Percentiles rank a stretch among this genome's conserved stretches.
These are phyloP conservation scores for Malassezia sympodialis DNA, from an alignment of 1,284 basidiomycete species.

Conservation along the genomic window DNA sequence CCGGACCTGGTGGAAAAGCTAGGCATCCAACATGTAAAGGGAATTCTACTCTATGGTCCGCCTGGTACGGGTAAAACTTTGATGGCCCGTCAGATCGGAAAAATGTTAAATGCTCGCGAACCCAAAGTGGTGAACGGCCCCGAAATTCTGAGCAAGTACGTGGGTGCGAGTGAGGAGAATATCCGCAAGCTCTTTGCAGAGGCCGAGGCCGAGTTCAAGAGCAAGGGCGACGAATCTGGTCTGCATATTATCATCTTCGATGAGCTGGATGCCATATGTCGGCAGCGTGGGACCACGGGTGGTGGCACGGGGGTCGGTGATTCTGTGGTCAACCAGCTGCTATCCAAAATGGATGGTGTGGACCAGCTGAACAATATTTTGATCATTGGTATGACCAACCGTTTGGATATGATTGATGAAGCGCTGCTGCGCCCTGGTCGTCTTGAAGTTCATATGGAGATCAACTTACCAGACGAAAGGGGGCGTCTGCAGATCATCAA, in stretches of 20 bases:
- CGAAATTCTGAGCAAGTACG: slow-evolving; percentile 93
- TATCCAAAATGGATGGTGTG: slow-evolving; percentile 99
- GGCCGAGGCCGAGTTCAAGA: slow-evolving; percentile 98
- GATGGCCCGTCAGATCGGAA: slow-evolving; percentile 95
- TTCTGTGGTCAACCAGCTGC: slow-evolving; percentile 93
- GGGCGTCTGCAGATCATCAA: slow-evolving; percentile 87
- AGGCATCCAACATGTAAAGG: slow-evolving; percentile 96
- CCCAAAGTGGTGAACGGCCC: slow-evolving; percentile 99
- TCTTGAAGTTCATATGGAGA: slow-evolving; percentile 99
- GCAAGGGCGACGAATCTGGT: slow-evolving; percentile 94
- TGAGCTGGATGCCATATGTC: slow-evolving; percentile 96
- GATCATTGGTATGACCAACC: slow-evolving; percentile 99
- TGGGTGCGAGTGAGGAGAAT: slow-evolving; percentile 97
- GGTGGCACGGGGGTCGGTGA: slow-evolving; percentile 93
- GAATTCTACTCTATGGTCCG: slow-evolving; percentile 87
- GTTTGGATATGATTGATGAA: slow-evolving; percentile 97
- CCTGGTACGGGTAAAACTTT: slow-evolving; percentile 98
- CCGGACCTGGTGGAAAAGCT: slow-evolving; percentile 92
- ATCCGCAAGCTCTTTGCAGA: slow-evolving; percentile 94
- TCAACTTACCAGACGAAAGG: slow-evolving; percentile 85
- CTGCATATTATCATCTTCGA: slow-evolving; percentile 99
- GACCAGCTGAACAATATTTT: slow-evolving; percentile 99
- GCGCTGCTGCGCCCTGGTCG: slow-evolving; percentile 92
- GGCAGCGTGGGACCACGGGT: slow-evolving; percentile 63
- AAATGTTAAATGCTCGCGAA: slow-evolving; percentile 96